Percentiles rank a stretch among this genome's conserved stretches.
Evolutionary conservation across 2,329 filamentous ascomycete genomes (phyloP).

Genomic region (Cadophora luteo-olivacea): DNA sequence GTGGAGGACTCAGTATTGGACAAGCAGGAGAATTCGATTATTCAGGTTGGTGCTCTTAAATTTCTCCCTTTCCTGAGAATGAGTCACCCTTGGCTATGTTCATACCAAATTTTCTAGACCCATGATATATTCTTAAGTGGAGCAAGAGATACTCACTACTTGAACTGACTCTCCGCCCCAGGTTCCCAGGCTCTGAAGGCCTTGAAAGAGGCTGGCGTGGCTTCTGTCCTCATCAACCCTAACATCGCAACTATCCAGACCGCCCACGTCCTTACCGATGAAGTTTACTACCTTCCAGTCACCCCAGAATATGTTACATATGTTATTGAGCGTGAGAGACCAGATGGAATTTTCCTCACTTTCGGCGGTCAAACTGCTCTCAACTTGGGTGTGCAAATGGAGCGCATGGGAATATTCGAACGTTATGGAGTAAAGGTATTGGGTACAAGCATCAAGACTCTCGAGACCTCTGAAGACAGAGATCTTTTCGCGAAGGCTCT

Average conservation of each 20-base stretch:
- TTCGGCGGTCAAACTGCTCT: slow-evolving; percentile 98
- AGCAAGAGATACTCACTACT: not conserved
- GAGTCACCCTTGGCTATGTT: slow-evolving; percentile 34
- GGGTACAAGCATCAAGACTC: slow-evolving; percentile 90
- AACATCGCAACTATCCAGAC: slow-evolving; percentile 99
- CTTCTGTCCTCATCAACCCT: slow-evolving; percentile 93
- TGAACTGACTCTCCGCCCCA: slow-evolving; percentile 49
- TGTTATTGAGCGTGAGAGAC: slow-evolving; percentile 94
- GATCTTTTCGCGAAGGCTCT: slow-evolving; percentile 95
- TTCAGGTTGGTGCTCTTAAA: slow-evolving; percentile 67
- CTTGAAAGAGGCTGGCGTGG: slow-evolving; percentile 90
- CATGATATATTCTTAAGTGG: not conserved
- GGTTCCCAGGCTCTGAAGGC: slow-evolving; percentile 97
- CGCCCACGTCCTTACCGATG: slow-evolving; percentile 92
- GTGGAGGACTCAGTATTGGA: slow-evolving; percentile 93
- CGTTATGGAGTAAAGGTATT: slow-evolving; percentile 95
- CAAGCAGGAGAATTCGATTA: slow-evolving; percentile 99
- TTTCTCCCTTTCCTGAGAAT: slow-evolving; percentile 25
- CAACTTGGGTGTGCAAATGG: slow-evolving; percentile 96
- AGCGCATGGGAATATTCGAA: slow-evolving; percentile 93
- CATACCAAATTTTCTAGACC: not conserved
- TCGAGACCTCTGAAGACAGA: slow-evolving; percentile 94
- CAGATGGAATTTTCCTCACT: slow-evolving; percentile 95
- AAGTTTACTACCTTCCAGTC: slow-evolving; percentile 97
- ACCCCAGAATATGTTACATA: slow-evolving; percentile 97